phyloP scores from a whole-genome alignment of 148 eudicot species.

The Rheum nobile region DNA sequence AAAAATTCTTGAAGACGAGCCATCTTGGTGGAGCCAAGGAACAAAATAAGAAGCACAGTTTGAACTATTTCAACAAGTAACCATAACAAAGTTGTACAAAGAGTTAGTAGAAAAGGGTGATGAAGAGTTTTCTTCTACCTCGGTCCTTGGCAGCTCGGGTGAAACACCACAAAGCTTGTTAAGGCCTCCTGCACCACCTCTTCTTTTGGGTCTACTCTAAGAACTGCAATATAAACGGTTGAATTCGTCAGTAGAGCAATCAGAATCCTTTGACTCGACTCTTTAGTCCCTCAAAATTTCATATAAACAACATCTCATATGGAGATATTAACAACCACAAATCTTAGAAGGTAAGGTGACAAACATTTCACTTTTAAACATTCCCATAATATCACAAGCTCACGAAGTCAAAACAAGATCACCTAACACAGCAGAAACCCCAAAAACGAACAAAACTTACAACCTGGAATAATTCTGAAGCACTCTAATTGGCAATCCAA shows the following conservation, averaged over 20 bases:
- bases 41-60: no score
- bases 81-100: not conserved
- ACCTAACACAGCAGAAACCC: not conserved
- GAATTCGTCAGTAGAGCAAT: no score
- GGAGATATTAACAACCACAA: not conserved
- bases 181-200: constrained; percentile 98
- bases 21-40: no score
- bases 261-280: no score
- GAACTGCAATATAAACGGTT: constrained; percentile 26
- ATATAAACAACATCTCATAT: no score
- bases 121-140: constrained; percentile 25
- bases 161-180: no score
- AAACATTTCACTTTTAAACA: not conserved
- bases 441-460: not conserved
- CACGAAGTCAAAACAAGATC: not conserved
- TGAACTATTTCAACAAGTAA: not conserved
- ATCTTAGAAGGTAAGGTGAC: no score
- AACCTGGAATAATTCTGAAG: not conserved
- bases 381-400: not conserved
- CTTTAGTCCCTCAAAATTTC: not conserved
- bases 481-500: no score
- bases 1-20: no score
- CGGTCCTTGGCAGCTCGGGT: constrained; percentile 85
- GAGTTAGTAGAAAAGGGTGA: not conserved
- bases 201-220: constrained; percentile 50